A percentile compares a stretch with the other conserved stretches of the same genome.
These are phyloP conservation scores for Seminavis robusta DNA, from an alignment of 108 stramenopile species.

Conservation along the genomic window DNA sequence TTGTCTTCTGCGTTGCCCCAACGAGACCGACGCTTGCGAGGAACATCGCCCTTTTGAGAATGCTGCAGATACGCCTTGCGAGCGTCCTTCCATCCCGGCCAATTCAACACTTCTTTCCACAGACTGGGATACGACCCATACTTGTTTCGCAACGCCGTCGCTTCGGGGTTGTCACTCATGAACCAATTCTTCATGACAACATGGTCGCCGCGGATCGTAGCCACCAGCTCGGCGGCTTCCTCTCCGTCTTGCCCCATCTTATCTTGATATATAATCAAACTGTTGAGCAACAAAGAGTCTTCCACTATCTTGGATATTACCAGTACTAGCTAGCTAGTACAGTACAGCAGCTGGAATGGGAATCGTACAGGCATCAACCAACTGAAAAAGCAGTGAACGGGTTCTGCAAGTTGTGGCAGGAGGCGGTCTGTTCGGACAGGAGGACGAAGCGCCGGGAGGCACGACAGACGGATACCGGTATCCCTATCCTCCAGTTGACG, in stretches of 20 bases:
- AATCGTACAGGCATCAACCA: too few species aligned
- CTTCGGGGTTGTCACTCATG: slow-evolving; percentile 23
- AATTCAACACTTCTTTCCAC: slow-evolving; percentile 82
- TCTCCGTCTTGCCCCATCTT: slow-evolving; percentile 40
- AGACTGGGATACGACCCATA: slow-evolving; percentile 73
- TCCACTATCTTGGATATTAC: too few species aligned
- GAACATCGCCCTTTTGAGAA: slow-evolving; percentile 19
- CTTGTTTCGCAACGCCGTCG: slow-evolving; percentile 38
- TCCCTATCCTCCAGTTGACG: too few species aligned
- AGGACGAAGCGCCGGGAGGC: too few species aligned
- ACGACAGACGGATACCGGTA: too few species aligned
- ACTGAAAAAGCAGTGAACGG: too few species aligned
- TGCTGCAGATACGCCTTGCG: slow-evolving; percentile 49
- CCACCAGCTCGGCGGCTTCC: slow-evolving; percentile 80
- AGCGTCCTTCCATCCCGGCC: slow-evolving; percentile 85
- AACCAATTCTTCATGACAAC: slow-evolving; percentile 85
- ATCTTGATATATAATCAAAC: too few species aligned
- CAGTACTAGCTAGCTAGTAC: too few species aligned
- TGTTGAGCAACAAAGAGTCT: too few species aligned
- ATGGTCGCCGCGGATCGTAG: slow-evolving; percentile 73
- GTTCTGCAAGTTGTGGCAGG: too few species aligned
- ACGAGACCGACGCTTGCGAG: slow-evolving; percentile 54
- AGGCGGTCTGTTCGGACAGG: too few species aligned
- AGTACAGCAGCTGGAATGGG: too few species aligned
- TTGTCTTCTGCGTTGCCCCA: slow-evolving; percentile 38